phyloP scores from a whole-genome alignment of 2,329 filamentous ascomycete genomes.

The Chaetomiaceae sp. region DNA sequence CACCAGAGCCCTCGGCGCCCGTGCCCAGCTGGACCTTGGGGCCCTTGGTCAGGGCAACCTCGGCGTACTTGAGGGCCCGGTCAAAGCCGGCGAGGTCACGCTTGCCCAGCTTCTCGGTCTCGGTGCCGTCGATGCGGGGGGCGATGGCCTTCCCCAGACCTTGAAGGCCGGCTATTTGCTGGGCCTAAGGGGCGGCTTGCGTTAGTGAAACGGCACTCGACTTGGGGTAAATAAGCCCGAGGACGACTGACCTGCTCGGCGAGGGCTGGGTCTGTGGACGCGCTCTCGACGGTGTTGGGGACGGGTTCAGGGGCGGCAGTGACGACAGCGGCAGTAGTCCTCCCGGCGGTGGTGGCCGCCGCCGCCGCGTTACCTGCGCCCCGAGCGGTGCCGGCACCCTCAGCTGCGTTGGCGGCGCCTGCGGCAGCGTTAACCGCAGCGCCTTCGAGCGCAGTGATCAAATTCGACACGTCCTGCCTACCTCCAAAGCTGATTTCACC shows the following conservation, averaged over 20 bases:
- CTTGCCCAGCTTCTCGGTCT: slow-evolving; percentile 30
- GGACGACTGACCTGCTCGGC: slow-evolving; percentile 33
- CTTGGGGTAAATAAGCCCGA: not conserved
- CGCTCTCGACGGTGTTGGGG: slow-evolving; percentile 19
- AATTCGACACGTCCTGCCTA: slow-evolving; percentile 40
- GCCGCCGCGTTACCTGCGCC: slow-evolving; percentile 6
- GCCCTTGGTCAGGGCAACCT: slow-evolving; percentile 41
- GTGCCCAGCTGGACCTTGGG: slow-evolving; percentile 48
- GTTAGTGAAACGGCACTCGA: not conserved
- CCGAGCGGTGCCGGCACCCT: slow-evolving; percentile 23
- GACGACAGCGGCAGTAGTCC: not conserved
- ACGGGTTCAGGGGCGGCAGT: slow-evolving; percentile 8
- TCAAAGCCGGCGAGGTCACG: slow-evolving; percentile 46
- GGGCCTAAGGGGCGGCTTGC: slow-evolving; percentile 26
- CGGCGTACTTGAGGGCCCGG: slow-evolving; percentile 43
- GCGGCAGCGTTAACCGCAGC: slow-evolving; percentile 40
- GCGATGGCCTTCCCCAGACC: slow-evolving; percentile 48
- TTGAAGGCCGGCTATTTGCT: slow-evolving; percentile 42
- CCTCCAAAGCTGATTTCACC: slow-evolving; percentile 47
- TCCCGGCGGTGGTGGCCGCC: not conserved
- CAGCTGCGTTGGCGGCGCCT: slow-evolving; percentile 26
- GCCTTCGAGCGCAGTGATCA: slow-evolving; percentile 45
- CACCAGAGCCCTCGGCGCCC: slow-evolving; percentile 38
- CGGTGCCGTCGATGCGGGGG: slow-evolving; percentile 32
- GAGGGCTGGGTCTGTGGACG: slow-evolving; percentile 31